Percentiles rank a stretch among this genome's conserved stretches.
Conservation (phyloP, 2,329 filamentous ascomycete genomes). For the Elsinoe ampelina region DNA sequence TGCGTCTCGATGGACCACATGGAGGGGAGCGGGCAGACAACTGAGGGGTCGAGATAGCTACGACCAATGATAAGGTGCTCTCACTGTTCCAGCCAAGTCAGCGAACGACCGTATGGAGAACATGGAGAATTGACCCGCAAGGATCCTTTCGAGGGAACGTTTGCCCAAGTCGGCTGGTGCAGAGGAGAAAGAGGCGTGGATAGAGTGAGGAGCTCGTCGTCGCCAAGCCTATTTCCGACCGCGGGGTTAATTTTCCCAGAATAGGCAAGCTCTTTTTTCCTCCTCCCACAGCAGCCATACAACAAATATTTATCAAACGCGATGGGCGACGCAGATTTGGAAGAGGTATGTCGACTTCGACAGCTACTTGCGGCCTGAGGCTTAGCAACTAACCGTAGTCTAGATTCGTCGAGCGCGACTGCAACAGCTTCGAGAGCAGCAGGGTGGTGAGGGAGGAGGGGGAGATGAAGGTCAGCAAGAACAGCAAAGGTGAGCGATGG, state of each 20-base stretch:
- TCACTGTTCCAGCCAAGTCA: too few species aligned
- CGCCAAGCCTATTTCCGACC: neutral
- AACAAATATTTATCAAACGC: neutral
- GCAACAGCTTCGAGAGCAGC: conserved; percentile 75
- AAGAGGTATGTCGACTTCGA: conserved; percentile 41
- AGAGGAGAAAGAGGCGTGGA: neutral
- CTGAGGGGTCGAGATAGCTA: neutral
- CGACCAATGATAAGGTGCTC: neutral
- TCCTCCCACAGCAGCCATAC: neutral
- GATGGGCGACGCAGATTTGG: conserved; percentile 59
- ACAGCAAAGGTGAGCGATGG: conserved; percentile 34
- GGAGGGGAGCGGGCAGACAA: neutral
- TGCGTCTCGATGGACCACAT: too few species aligned
- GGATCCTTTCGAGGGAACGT: neutral
- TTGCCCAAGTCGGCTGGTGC: neutral
- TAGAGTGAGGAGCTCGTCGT: neutral
- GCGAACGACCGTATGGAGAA: too few species aligned
- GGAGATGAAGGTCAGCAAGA: conserved; percentile 43
- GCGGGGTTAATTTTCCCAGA: neutral
- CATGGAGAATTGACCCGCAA: neutral
- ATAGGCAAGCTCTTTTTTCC: neutral
- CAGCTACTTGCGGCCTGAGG: neutral
- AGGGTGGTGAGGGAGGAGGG: conserved; percentile 41
- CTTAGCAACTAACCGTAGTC: neutral
- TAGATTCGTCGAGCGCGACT: conserved; percentile 88